These are phyloP conservation scores for Chytriomyces sp. DNA, from an alignment of 192 early-diverging fungal genomes.

Conservation along the genomic window DNA sequence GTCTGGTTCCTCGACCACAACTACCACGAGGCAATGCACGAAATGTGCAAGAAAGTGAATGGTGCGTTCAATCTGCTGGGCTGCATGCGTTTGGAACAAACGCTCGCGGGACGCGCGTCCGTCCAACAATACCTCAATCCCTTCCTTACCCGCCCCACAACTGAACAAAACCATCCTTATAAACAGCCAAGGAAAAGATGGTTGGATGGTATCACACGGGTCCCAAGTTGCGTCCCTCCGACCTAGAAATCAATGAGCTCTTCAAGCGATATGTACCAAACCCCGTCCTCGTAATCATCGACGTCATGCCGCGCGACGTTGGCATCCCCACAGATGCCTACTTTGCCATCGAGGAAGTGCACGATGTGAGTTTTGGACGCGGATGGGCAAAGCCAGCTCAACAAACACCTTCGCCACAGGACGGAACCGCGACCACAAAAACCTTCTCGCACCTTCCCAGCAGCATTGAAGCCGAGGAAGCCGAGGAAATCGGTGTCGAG, in stretches of 20 bases:
- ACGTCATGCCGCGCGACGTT: slow-evolving; percentile 91
- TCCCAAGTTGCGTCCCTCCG: slow-evolving; percentile 93
- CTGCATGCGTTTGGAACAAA: no score
- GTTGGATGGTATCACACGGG: slow-evolving; percentile 99
- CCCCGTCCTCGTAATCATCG: slow-evolving; percentile 96
- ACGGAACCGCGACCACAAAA: slow-evolving; percentile 93
- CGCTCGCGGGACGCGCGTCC: no score
- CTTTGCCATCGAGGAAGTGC: slow-evolving; percentile 96
- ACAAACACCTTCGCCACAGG: slow-evolving; percentile 65
- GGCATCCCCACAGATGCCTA: slow-evolving; percentile 97
- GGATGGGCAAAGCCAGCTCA: background rate
- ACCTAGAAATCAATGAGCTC: slow-evolving; percentile 97
- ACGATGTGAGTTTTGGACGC: slow-evolving; percentile 71
- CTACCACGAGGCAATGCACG: slow-evolving; percentile 99
- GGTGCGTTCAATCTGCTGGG: no score
- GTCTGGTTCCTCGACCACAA: slow-evolving; percentile 99
- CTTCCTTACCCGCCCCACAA: background rate
- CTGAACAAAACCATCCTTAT: no score
- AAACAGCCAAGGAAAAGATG: slow-evolving; percentile 86
- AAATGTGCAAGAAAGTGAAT: slow-evolving; percentile 99
- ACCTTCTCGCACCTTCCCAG: slow-evolving; percentile 96
- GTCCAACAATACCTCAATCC: background rate
- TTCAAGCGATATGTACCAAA: slow-evolving; percentile 95
- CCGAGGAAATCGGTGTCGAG: slow-evolving; percentile 99
- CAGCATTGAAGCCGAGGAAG: slow-evolving; percentile 96